Evolutionary conservation across 2,329 filamentous ascomycete species (phyloP).

Genomic region (Pseudogymnoascus sp.): DNA sequence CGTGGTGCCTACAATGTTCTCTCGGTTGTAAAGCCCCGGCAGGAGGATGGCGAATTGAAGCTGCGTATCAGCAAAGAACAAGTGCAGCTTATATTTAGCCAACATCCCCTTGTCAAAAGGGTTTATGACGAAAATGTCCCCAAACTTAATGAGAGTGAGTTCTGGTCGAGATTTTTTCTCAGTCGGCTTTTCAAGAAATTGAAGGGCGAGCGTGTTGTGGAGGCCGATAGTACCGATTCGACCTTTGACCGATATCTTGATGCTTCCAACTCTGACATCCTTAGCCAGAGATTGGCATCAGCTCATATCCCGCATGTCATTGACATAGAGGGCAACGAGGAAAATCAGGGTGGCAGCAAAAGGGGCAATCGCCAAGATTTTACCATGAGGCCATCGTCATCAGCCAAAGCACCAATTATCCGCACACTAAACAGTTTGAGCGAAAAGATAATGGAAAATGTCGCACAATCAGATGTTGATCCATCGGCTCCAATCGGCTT

Average conservation of each 20-base stretch:
- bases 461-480: slow-evolving; percentile 68
- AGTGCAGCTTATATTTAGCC: slow-evolving; percentile 83
- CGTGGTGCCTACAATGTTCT: slow-evolving; percentile 90
- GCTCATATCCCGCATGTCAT: slow-evolving; percentile 79
- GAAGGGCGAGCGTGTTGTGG: slow-evolving; percentile 77
- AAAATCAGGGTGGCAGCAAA: slow-evolving; percentile 78
- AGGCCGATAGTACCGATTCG: slow-evolving; percentile 66
- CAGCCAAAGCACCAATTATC: slow-evolving; percentile 78
- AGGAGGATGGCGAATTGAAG: slow-evolving; percentile 65
- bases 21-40: slow-evolving; percentile 74
- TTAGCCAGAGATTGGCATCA: slow-evolving; percentile 46
- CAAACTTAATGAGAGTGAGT: slow-evolving; percentile 67
- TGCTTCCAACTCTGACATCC: slow-evolving; percentile 52
- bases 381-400: slow-evolving; percentile 73
- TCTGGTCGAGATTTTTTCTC: slow-evolving; percentile 92
- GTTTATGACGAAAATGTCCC: slow-evolving; percentile 93
- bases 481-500: slow-evolving; percentile 55
- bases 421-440: slow-evolving; percentile 82
- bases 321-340: slow-evolving; percentile 87
- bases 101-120: slow-evolving; percentile 82
- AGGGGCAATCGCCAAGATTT: slow-evolving; percentile 78
- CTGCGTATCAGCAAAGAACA: slow-evolving; percentile 86
- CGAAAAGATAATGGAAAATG: slow-evolving; percentile 86
- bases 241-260: slow-evolving; percentile 82
- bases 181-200: slow-evolving; percentile 85